Base-by-base conservation (phyloP, 2,329 filamentous ascomycete species). In the Colletotrichum abscissum region DNA sequence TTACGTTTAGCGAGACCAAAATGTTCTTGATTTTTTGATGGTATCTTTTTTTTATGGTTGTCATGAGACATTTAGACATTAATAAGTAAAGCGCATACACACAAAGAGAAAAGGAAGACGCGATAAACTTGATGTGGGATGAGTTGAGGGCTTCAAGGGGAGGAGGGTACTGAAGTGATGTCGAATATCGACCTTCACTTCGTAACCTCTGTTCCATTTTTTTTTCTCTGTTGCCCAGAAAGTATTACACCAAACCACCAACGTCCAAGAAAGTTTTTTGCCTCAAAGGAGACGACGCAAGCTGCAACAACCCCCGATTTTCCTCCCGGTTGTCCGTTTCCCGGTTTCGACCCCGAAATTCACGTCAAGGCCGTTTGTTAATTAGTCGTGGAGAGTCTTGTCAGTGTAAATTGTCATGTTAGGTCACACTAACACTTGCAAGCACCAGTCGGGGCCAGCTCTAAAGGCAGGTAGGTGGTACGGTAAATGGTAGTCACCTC, bases 391-490 rank as follows among this genome's bases (percentile, higher is more conserved):
- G 2, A n/a, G 58, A 63, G 60, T 3, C 28, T 26, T 24, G 54
- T 55, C 56, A 60, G 46, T 24, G 14, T 30, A 33, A 2, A 19
- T 19, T 4, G 11, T 28, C 12, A 11, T 28, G 22, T 56, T 33
- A 42, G 30, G n/a, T 46, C 28, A 19, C 11, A n/a, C 49, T 73
- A 73, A 33, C 70, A 73, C 55, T 16, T 35, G 66, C 70, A 73
- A 46, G 60, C 42, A 8, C 60, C 60, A 19, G 66, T 69, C 30
- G 70, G 70, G 42, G 70, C 70, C 59, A 73, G 22, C 42, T 42
- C 49, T 24, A 73, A 55, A 35, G 70, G 70, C 26, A 73, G 70
- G 66, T 69, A 70, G n/a, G 70, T 73, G 54, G 70, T 73, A 30
- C 26, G 19, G 70, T 73, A 73, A 59, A 73, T 55, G 59, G 70